A percentile compares a stretch with the other conserved stretches of the same genome.
phyloP scores from a whole-genome alignment of 305 asterid genomes.

The Solanum hybrid region DNA sequence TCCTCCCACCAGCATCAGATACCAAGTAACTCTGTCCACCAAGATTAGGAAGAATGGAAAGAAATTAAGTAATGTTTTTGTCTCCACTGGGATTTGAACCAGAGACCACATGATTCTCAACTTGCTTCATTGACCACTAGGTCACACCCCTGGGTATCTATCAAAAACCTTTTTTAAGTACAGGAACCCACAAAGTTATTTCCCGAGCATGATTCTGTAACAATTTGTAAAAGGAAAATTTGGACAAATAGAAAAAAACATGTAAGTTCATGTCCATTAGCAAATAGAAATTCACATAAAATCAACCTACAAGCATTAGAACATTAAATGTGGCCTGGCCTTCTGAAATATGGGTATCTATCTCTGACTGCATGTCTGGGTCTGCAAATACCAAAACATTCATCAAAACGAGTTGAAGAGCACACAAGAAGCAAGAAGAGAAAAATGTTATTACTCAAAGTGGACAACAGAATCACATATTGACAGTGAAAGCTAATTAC shows the following conservation, averaged over 20 bases:
- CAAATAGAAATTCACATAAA: constrained; percentile 1
- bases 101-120: neutral
- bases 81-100: neutral
- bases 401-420: neutral
- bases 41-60: neutral
- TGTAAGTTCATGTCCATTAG: neutral
- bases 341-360: constrained; percentile 51
- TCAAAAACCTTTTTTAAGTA: neutral
- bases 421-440: neutral
- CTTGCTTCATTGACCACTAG: neutral
- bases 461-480: neutral
- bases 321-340: constrained; percentile 68
- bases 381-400: constrained; percentile 36
- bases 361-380: constrained; percentile 82
- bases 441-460: neutral
- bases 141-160: neutral
- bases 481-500: constrained; percentile 29
- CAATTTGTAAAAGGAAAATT: neutral
- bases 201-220: neutral
- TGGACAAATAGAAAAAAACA: constrained; percentile 2
- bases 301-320: constrained; percentile 57
- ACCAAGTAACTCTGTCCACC: neutral
- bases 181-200: neutral
- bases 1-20: neutral
- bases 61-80: neutral